Base-by-base conservation (phyloP, 2,329 filamentous ascomycete genomes). In the Fusarium tupiense region DNA sequence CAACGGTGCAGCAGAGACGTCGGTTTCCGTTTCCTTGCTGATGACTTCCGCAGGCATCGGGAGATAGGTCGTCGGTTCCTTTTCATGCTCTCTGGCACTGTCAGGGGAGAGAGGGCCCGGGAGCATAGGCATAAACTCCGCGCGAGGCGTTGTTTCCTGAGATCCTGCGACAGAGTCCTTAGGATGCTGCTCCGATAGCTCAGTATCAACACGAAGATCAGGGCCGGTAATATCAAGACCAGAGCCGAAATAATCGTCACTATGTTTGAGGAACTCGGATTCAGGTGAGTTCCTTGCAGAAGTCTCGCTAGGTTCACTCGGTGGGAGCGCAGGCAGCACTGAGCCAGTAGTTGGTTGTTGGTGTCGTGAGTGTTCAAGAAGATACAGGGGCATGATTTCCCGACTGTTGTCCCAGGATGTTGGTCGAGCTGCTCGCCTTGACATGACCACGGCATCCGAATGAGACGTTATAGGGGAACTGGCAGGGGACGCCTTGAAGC, bases 341-440 rank as follows among this genome's bases (percentile, higher is more conserved):
- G 86, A 79, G 33, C 81, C 73, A 29, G 79, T 76, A 35, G 82
- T 80, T 8, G 77, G 75, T 11, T 82, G 78, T 49, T 81, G 81
- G 47, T 85, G 83, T 14, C 86, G 84, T 8, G 84, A 85, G 72
- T 85, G 91, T 81, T 97, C 93, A 12, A 97, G 90, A 29, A 98
- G 90, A 82, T 93, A 96, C 14, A 98, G 84, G 1, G 95, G 95
- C 75, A 93, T 91, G 77, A 95, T 92, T 79, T 96, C 94, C 62
- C 89, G 89, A 24, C 87, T 88, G 72, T 83, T 89, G 50, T 91
- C 90, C 90, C 90, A 91, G 1, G 89, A 91, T 19, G 84, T 90
- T 19, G 89, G 89, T 10, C 90, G 86, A 29, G 85, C 78, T 47
- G 83, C 79, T 57, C 83, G 81, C 74, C 83, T 86, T 20, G 81